Conservation (phyloP, 2,329 filamentous ascomycete genomes). For the Sporothrix brunneoviolacea region DNA sequence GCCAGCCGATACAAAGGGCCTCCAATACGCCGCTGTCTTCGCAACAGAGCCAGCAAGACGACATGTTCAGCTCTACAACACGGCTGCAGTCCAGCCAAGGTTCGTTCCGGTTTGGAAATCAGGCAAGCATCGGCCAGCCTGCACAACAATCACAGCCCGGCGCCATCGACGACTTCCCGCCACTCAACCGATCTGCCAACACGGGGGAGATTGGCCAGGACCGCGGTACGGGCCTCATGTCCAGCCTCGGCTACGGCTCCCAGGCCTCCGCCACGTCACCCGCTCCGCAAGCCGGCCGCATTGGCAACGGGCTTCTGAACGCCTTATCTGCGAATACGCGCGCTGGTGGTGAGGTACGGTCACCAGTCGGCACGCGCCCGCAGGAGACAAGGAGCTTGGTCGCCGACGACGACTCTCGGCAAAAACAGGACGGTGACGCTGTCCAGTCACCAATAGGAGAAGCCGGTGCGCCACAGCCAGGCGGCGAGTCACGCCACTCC, state of each 20-base stretch:
- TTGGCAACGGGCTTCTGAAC: constrained; percentile 56
- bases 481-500: constrained; percentile 32
- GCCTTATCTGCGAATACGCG: constrained; percentile 55
- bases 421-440: constrained; percentile 40
- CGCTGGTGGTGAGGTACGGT: constrained; percentile 40
- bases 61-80: constrained; percentile 34
- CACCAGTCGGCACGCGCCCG: constrained; percentile 40
- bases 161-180: constrained; percentile 55
- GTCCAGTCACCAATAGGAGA: constrained; percentile 26
- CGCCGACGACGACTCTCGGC: constrained; percentile 38
- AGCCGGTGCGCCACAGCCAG: constrained; percentile 25
- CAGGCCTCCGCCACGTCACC: constrained; percentile 35
- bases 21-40: constrained; percentile 44
- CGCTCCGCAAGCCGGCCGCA: constrained; percentile 30
- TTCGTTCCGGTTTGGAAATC: constrained; percentile 46
- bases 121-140: constrained; percentile 1
- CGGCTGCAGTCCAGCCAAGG: constrained; percentile 36
- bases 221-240: constrained; percentile 44
- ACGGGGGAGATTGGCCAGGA: constrained; percentile 51
- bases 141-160: constrained; percentile 42
- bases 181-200: constrained; percentile 50
- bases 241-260: constrained; percentile 46
- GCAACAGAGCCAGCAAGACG: constrained; percentile 45
- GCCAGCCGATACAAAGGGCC: constrained; percentile 41
- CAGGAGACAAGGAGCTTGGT: constrained; percentile 37